Evolutionary conservation across 441 rosid species (phyloP).

Genomic region (Oxalis stricta): DNA sequence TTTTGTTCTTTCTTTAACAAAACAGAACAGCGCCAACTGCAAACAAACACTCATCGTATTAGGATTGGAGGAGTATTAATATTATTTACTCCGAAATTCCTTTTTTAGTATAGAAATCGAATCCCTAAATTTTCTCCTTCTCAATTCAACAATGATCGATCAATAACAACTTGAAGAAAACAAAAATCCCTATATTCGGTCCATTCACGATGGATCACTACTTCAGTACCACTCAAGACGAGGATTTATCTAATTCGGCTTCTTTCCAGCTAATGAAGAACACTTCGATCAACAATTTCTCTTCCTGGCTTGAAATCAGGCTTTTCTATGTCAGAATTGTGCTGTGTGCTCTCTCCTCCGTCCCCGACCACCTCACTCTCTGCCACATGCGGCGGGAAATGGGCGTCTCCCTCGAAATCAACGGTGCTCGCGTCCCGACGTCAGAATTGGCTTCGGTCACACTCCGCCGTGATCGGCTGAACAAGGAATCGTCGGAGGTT

Average conservation of each 20-base stretch:
- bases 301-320: constrained; percentile 68
- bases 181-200: not conserved
- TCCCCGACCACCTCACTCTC: constrained; percentile 60
- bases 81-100: no score
- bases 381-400: constrained; percentile 56
- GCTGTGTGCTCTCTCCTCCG: constrained; percentile 41
- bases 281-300: constrained; percentile 16
- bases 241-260: constrained; percentile 4
- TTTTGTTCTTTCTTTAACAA: no score
- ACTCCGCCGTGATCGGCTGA: constrained; percentile 71
- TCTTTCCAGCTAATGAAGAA: constrained; percentile 16
- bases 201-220: constrained; percentile 14
- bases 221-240: no score
- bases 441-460: constrained; percentile 37
- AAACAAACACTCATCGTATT: no score
- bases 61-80: no score
- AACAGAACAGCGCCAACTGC: no score
- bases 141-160: not conserved
- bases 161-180: not conserved
- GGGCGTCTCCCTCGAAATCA: constrained; percentile 68
- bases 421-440: constrained; percentile 59
- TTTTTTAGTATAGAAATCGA: no score
- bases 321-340: constrained; percentile 62
- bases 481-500: constrained; percentile 63
- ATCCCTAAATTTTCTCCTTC: no score